Percentiles rank a stretch among this genome's conserved stretches.
Conservation (phyloP, 805 yeast species). For the Brettanomyces anomalus region DNA sequence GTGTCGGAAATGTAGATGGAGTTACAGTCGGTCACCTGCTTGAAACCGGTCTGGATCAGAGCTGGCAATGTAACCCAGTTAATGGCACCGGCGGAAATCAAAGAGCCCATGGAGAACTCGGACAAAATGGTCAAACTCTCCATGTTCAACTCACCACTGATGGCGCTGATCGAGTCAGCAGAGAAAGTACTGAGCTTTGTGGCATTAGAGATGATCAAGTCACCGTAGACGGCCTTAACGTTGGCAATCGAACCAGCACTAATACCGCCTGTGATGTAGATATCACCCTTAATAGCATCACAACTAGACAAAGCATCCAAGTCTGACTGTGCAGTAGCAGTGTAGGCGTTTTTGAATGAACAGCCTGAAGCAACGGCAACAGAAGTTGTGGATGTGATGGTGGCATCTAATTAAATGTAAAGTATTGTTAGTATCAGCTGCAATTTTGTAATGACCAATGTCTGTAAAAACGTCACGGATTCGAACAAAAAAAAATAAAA, state of each 20-base stretch:
- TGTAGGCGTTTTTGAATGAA: slow-evolving; percentile 48
- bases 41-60: slow-evolving; percentile 59
- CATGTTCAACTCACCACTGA: slow-evolving; percentile 63
- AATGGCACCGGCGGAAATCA: slow-evolving; percentile 76
- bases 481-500: no score
- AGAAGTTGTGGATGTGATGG: slow-evolving; percentile 43
- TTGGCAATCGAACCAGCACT: slow-evolving; percentile 63
- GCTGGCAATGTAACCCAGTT: slow-evolving; percentile 82
- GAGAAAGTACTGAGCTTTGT: slow-evolving; percentile 51
- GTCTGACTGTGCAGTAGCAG: slow-evolving; percentile 75
- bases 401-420: slow-evolving; percentile 30
- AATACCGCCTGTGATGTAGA: slow-evolving; percentile 54
- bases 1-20: slow-evolving; percentile 68
- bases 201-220: slow-evolving; percentile 58
- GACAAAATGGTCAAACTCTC: slow-evolving; percentile 55
- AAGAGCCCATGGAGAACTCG: slow-evolving; percentile 64
- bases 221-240: slow-evolving; percentile 71
- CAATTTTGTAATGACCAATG: background rate
- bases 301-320: slow-evolving; percentile 69
- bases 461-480: background rate
- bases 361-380: slow-evolving; percentile 49
- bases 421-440: slow-evolving; percentile 3
- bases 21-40: slow-evolving; percentile 68
- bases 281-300: slow-evolving; percentile 71
- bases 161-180: slow-evolving; percentile 71